Evolutionary conservation across 1,139 yeast species (phyloP), one percentile per base, ranked within the genome.

Genomic region (Magnusiomyces suaveolens): DNA sequence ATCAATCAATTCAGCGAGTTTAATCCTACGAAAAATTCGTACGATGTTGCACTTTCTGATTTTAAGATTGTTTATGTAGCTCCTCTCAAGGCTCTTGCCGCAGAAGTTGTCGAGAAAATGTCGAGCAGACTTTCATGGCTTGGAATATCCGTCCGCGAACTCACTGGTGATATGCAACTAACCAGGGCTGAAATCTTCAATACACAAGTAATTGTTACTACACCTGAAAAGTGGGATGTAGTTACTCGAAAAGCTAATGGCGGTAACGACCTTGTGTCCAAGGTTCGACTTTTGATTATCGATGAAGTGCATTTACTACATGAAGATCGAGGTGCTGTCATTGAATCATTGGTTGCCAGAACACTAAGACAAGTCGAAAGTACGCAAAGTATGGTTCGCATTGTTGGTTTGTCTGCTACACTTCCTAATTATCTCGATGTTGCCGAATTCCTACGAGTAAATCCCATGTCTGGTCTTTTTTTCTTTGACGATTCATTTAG

Each of bases 161-260:
- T 92, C 59, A 92, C 98, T 1, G 98, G 98, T 65, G 98, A 92
- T 71, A 92, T 94, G 95, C 97, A 92, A 65, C 72, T 94, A 52
- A 86, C 96, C 0, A 81, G 83, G 62, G 79, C 83, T 16, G 97
- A 92, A 68, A 88, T 92, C 43, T 70, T 82, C 64, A 79, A 80
- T 1, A 92, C 97, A 0, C 98, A 92, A 67, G 78, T 92, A 46
- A 87, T 92, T 62, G 97, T 92, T 6, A 92, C 97, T 0, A 92
- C 98, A 0, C 98, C 98, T 0, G 98, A 92, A 68, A 92, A 92
- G 70, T 92, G 99, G 99, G 99, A 92, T 73, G 97, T 92, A 12
- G 97, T 92, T 1, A 92, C 98, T 0, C 79, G 98, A 67, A 92
- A 92, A 65, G 85, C 79, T 66, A 77, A 75, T 52, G 92, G 97